phyloP scores from a whole-genome alignment of 352 stramenopile species.

The Blastocystis sp. region DNA sequence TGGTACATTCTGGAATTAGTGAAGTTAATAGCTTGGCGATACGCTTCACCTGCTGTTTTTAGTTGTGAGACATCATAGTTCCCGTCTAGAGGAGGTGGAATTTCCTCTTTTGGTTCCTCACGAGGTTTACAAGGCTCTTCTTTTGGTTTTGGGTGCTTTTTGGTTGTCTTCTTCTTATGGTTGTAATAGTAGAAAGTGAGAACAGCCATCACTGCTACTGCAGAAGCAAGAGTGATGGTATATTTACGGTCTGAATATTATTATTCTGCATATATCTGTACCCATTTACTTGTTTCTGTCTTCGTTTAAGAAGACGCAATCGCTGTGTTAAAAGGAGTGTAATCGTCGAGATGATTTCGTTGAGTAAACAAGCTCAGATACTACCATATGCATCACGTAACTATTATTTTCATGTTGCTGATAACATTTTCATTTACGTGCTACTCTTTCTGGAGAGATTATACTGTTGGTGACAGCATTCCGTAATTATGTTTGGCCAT shows the following conservation, averaged over 20 bases:
- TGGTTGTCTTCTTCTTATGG: not conserved
- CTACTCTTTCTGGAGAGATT: too few species aligned
- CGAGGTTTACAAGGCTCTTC: not conserved
- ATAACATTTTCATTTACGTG: too few species aligned
- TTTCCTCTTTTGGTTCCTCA: not conserved
- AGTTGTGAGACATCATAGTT: not conserved
- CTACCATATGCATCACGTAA: too few species aligned
- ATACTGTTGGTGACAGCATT: not conserved
- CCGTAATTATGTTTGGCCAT: not conserved
- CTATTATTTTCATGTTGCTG: too few species aligned
- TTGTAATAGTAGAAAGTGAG: not conserved
- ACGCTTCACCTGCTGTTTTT: not conserved
- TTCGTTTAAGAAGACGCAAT: not conserved
- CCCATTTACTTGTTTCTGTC: constrained; percentile 17
- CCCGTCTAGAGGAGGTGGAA: not conserved
- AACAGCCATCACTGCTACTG: not conserved
- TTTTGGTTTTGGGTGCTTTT: not conserved
- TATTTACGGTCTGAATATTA: constrained; percentile 46
- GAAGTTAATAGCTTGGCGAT: not conserved
- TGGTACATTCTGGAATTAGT: not conserved
- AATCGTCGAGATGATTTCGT: not conserved
- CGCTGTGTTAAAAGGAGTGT: not conserved
- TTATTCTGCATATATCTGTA: not conserved
- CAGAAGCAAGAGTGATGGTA: constrained; percentile 18
- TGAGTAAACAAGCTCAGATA: not conserved